Evolutionary conservation across 2,329 filamentous ascomycete genomes (phyloP).

Genomic region (Colletotrichum incanum): DNA sequence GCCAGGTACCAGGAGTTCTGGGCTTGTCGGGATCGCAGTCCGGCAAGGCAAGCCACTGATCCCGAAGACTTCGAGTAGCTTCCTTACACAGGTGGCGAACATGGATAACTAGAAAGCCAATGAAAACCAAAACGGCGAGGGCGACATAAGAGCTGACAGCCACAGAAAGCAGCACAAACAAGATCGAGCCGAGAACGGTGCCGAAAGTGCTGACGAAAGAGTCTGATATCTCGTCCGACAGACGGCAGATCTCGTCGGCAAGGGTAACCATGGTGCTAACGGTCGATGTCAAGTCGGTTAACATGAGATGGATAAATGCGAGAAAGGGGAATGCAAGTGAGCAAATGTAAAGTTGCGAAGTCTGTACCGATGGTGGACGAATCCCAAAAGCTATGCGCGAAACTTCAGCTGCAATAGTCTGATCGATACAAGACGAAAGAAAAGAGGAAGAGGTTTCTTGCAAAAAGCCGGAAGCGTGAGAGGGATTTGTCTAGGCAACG

Average conservation of each 20-base stretch:
- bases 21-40: conserved; percentile 21
- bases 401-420: conserved; percentile 9
- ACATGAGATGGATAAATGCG: not conserved
- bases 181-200: not conserved
- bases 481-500: not conserved
- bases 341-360: not conserved
- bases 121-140: not conserved
- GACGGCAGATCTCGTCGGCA: not conserved
- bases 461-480: not conserved
- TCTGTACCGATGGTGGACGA: not conserved
- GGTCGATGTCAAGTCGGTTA: not conserved
- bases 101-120: not conserved
- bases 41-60: not conserved
- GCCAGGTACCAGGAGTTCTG: conserved; percentile 35
- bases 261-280: not conserved
- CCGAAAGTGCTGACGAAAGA: not conserved
- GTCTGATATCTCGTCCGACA: not conserved
- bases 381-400: conserved; percentile 1
- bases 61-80: not conserved
- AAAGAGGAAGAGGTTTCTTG: conserved; percentile 8
- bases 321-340: no score
- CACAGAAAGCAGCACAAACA: not conserved
- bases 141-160: no score
- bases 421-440: not conserved
- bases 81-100: not conserved